Evolutionary conservation across 345 rosid genomes (phyloP), one percentile per base, ranked within the genome.

Genomic region (Abelmoschus esculentus): DNA sequence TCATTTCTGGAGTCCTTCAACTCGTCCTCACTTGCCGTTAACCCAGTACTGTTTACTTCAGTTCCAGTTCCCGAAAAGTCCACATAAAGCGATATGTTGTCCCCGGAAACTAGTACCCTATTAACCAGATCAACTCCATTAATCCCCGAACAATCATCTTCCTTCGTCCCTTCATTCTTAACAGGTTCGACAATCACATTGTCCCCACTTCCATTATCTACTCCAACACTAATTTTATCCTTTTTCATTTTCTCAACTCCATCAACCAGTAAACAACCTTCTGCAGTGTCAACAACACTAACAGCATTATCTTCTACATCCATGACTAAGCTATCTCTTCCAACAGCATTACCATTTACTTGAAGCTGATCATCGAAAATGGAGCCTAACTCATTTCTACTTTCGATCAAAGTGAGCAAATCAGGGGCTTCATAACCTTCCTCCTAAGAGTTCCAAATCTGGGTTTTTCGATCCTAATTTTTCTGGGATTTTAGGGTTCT

Each of bases 71-170:
- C 79, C n/a, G 85, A 78, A 73, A 89, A 80, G 70, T 92, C 98
- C 66, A 92, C 93, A 83, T 77, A 85, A 72, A 87, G 87, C 1
- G 90, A 86, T 72, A 89, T 75, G 61, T 83, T 76, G 3, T 82
- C 85, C 17, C 86, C 90, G 32, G 86, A 81, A 61, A 84, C 81
- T 49, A 80, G 79, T 71, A 84, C 78, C 75, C 75, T 82, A 77
- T 61, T 76, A 80, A 70, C 71, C 60, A 80, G 75, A 69, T 55
- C 78, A 61, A 64, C 81, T 36, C 69, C 79, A 74, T 67, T 46
- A 66, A 34, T 14, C 31, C 74, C 78, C 9, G 17, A 46, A 6
- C 14, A 47, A 8, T 68, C 74, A 34, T 80, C 84, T 60, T 77
- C 78, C 77, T 74, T 70, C 49, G 59, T 29, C 55, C 76, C 82